Conservation (phyloP, 2,329 filamentous ascomycete genomes). For the Cadophora luteo-olivacea region DNA sequence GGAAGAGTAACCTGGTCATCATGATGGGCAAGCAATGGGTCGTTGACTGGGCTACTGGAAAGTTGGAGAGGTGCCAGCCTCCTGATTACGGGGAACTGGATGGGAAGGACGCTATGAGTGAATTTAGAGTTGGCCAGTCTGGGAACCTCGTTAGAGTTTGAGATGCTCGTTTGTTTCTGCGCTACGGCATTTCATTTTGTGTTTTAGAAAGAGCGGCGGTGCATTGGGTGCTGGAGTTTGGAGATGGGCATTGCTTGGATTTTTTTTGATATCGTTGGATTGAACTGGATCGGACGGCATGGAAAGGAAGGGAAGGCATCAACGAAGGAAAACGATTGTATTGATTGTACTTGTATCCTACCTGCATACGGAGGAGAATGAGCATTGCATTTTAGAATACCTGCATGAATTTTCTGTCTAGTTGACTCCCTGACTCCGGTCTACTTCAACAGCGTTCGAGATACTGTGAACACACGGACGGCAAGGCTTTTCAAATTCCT, state of each 20-base stretch:
- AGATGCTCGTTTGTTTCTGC: background rate
- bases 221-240: constrained; percentile 15
- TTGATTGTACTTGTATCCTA: constrained; percentile 21
- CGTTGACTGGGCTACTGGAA: constrained; percentile 64
- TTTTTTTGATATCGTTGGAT: background rate
- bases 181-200: background rate
- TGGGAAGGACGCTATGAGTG: background rate
- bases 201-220: constrained; percentile 8
- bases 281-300: background rate
- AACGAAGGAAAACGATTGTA: constrained; percentile 13
- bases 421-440: background rate
- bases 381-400: constrained; percentile 8
- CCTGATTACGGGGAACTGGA: constrained; percentile 57
- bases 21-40: constrained; percentile 63
- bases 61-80: constrained; percentile 59
- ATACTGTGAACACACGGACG: no score
- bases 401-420: background rate
- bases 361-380: constrained; percentile 10
- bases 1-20: constrained; percentile 64
- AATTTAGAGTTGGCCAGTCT: background rate
- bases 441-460: no score
- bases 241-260: constrained; percentile 10
- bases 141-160: constrained; percentile 13
- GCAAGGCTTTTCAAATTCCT: background rate
- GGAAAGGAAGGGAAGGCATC: background rate